Conservation (phyloP, 2,329 filamentous ascomycete species). For the Lecanicillium sp. region DNA sequence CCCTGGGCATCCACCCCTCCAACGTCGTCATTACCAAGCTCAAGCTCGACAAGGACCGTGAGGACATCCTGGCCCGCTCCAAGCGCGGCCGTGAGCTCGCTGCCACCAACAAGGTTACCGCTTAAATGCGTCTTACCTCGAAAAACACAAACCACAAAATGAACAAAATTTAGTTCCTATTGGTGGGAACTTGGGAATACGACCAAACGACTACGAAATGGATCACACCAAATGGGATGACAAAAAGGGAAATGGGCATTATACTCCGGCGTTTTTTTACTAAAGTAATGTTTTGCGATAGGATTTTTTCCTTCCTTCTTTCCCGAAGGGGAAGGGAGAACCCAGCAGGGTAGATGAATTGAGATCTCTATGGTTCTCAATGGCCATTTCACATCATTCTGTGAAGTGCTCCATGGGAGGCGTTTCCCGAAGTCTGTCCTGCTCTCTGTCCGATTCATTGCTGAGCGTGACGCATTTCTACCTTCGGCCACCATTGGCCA, state of each 20-base stretch:
- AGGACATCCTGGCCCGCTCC: slow-evolving; percentile 82
- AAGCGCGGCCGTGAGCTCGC: slow-evolving; percentile 70
- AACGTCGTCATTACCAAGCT: slow-evolving; percentile 99
- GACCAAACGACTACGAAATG: slow-evolving; percentile 7
- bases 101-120: slow-evolving; percentile 64
- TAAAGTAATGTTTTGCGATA: slow-evolving; percentile 17
- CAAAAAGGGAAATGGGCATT: slow-evolving; percentile 29
- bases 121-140: slow-evolving; percentile 32
- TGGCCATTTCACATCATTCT: slow-evolving; percentile 64
- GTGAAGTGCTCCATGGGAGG: slow-evolving; percentile 74
- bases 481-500: slow-evolving; percentile 12
- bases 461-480: slow-evolving; percentile 13
- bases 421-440: slow-evolving; percentile 57
- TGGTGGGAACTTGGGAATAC: slow-evolving; percentile 16
- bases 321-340: background rate
- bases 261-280: slow-evolving; percentile 32
- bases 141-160: slow-evolving; percentile 16
- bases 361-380: slow-evolving; percentile 49
- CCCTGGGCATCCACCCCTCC: slow-evolving; percentile 88
- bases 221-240: slow-evolving; percentile 16
- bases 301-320: background rate
- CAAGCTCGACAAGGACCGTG: slow-evolving; percentile 94
- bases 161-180: slow-evolving; percentile 19
- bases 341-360: slow-evolving; percentile 33
- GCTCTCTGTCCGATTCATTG: slow-evolving; percentile 17